A percentile compares a stretch with the other conserved stretches of the same genome.
phyloP scores from a whole-genome alignment of 345 rosid genomes.

The Populus ilicifolia region DNA sequence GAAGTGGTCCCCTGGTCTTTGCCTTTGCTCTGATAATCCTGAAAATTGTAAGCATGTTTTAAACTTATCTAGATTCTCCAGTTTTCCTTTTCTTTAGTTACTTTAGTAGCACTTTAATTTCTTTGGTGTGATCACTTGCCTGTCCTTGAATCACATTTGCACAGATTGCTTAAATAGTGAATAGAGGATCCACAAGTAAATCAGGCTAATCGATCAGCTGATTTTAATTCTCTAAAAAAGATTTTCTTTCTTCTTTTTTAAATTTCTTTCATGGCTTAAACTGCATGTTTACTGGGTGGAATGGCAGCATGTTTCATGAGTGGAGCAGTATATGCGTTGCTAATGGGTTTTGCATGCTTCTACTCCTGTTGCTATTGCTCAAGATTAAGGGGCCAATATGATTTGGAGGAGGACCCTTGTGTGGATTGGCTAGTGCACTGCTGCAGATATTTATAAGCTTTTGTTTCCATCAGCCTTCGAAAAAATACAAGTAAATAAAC shows the following conservation, averaged over 20 bases:
- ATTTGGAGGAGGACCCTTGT: conserved; percentile 48
- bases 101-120: not conserved
- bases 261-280: not conserved
- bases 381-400: conserved; percentile 40
- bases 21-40: conserved; percentile 36
- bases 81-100: not conserved
- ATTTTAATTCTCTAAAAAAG: not conserved
- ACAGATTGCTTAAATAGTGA: conserved; percentile 44
- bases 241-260: not conserved
- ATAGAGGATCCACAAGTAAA: conserved; percentile 36
- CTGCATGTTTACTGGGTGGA: not conserved
- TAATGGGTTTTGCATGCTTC: conserved; percentile 29
- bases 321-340: conserved; percentile 33
- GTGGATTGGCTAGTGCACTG: conserved; percentile 52
- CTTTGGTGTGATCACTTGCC: conserved; percentile 40
- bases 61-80: not conserved
- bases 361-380: conserved; percentile 48
- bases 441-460: not conserved
- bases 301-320: conserved; percentile 40
- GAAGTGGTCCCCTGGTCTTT: conserved; percentile 25
- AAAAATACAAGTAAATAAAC: not conserved
- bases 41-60: conserved; percentile 1
- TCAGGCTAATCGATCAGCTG: not conserved
- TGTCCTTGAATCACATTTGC: conserved; percentile 57
- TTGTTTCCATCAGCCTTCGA: not conserved